Conservation (phyloP, 768 basidiomycete genomes). For the Polyporus arcularius region DNA sequence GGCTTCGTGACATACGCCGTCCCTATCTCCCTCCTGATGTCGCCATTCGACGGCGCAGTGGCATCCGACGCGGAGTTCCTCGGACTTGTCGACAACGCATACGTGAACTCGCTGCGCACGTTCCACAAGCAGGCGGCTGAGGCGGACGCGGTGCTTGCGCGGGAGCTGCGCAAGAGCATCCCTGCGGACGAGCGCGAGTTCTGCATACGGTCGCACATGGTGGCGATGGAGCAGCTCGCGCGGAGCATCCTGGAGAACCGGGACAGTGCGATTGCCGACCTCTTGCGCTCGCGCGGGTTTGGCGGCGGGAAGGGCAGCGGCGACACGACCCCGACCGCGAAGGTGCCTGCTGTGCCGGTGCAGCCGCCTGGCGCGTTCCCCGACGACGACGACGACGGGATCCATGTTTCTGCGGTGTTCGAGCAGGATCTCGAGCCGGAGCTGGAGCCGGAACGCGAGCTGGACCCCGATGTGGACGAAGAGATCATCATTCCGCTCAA, state of each 20-base stretch:
- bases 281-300: conserved; percentile 9
- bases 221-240: conserved; percentile 20
- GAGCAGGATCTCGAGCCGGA: conserved; percentile 4
- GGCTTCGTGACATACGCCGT: conserved; percentile 11
- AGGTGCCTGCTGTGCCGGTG: not conserved
- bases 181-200: conserved; percentile 11
- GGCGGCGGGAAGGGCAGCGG: conserved; percentile 7
- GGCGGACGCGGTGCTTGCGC: conserved; percentile 56
- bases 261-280: not conserved
- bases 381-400: conserved; percentile 2
- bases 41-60: not conserved
- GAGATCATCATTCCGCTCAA: conserved; percentile 16
- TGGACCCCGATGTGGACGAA: conserved; percentile 17
- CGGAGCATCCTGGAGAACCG: conserved; percentile 12
- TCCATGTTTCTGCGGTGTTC: not conserved
- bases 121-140: conserved; percentile 46
- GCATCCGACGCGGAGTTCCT: conserved; percentile 38
- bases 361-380: conserved; percentile 18
- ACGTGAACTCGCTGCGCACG: conserved; percentile 46
- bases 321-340: conserved; percentile 2
- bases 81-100: conserved; percentile 47
- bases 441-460: conserved; percentile 5
- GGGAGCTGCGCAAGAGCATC: conserved; percentile 15
- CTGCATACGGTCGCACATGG: conserved; percentile 11
- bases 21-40: conserved; percentile 2